phyloP scores from a whole-genome alignment of 2,329 filamentous ascomycete genomes.

The Thelonectria rubi region DNA sequence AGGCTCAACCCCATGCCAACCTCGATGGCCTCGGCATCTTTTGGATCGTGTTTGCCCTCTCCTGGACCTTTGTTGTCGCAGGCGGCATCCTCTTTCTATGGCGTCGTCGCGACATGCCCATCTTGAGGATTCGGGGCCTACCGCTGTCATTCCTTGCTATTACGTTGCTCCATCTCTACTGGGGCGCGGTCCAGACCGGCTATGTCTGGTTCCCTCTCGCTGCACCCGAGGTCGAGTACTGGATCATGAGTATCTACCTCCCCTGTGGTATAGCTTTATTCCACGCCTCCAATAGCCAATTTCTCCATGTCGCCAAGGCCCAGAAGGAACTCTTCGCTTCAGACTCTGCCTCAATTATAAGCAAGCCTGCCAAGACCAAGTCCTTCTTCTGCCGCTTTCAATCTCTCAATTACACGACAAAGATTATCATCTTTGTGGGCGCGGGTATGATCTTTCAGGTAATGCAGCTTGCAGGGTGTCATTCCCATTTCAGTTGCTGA shows the following conservation, averaged over 20 bases:
- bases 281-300: conserved; percentile 69
- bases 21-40: conserved; percentile 46
- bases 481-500: not conserved
- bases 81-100: conserved; percentile 53
- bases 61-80: conserved; percentile 52
- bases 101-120: conserved; percentile 50
- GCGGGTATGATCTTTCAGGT: conserved; percentile 66
- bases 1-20: not conserved
- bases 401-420: conserved; percentile 53
- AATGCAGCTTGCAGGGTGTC: conserved; percentile 26
- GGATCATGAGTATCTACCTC: conserved; percentile 71
- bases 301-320: conserved; percentile 64
- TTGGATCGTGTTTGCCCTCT: conserved; percentile 47
- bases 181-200: conserved; percentile 50
- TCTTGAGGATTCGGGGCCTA: conserved; percentile 53
- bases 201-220: conserved; percentile 58
- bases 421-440: conserved; percentile 59
- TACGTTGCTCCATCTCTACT: conserved; percentile 54
- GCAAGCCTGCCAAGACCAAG: not conserved
- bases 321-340: conserved; percentile 49
- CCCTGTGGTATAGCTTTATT: conserved; percentile 72
- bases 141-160: conserved; percentile 53
- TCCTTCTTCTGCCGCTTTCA: conserved; percentile 39
- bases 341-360: conserved; percentile 3
- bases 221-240: conserved; percentile 57